These are phyloP conservation scores for Aureobasidium melanogenum DNA, from an alignment of 2,329 filamentous ascomycete genomes.

Conservation along the genomic window DNA sequence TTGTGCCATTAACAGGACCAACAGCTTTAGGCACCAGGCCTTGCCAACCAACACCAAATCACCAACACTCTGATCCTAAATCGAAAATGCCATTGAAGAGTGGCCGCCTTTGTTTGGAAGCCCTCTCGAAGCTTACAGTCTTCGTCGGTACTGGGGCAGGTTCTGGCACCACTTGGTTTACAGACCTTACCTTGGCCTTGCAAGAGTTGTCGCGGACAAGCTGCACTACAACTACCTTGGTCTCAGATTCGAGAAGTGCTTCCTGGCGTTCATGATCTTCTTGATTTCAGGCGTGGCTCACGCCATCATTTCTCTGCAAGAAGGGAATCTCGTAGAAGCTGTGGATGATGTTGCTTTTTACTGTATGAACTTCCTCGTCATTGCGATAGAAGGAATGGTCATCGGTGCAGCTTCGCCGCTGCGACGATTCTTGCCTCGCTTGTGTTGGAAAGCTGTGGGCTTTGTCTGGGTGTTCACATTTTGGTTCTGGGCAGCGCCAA, in stretches of 20 bases:
- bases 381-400: not conserved
- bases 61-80: not conserved
- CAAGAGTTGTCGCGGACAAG: not conserved
- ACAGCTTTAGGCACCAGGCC: not conserved
- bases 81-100: not conserved
- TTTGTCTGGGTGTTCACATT: not conserved
- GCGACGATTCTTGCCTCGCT: not conserved
- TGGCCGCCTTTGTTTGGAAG: conserved; percentile 15
- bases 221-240: not conserved
- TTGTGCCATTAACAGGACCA: not conserved
- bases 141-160: conserved; percentile 13
- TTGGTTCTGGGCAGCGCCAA: not conserved
- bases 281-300: not conserved
- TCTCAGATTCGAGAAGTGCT: not conserved
- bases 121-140: not conserved
- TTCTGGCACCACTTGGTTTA: conserved; percentile 13
- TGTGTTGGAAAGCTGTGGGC: not conserved
- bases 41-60: not conserved
- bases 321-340: not conserved
- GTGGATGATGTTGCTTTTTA: not conserved
- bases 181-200: not conserved
- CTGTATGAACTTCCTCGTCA: not conserved
- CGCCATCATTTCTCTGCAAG: not conserved
- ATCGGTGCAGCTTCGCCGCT: not conserved
- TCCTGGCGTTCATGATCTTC: not conserved